These are phyloP conservation scores for Candida vaughaniae DNA, from an alignment of 805 yeast species.

Conservation along the genomic window DNA sequence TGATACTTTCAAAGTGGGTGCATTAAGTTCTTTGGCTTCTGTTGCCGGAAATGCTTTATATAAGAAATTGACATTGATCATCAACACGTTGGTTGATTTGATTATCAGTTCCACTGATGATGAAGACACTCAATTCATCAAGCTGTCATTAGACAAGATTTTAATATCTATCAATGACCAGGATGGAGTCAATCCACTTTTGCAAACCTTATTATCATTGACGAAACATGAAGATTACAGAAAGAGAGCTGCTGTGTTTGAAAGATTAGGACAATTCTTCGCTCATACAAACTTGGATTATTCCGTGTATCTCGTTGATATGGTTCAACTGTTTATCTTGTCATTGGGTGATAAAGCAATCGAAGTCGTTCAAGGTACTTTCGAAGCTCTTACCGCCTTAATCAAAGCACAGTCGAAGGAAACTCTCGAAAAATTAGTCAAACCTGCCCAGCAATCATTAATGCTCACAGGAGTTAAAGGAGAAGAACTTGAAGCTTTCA, in stretches of 20 bases:
- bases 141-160: slow-evolving; percentile 63
- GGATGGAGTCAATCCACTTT: slow-evolving; percentile 79
- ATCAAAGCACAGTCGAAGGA: slow-evolving; percentile 75
- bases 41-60: slow-evolving; percentile 86
- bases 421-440: slow-evolving; percentile 70
- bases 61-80: slow-evolving; percentile 68
- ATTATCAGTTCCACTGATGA: slow-evolving; percentile 40
- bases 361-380: slow-evolving; percentile 62
- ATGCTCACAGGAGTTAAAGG: slow-evolving; percentile 60
- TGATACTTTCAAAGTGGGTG: slow-evolving; percentile 80
- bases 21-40: slow-evolving; percentile 80
- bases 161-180: slow-evolving; percentile 70
- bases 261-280: slow-evolving; percentile 73
- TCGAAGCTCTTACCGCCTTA: slow-evolving; percentile 62
- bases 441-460: slow-evolving; percentile 77
- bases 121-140: slow-evolving; percentile 41
- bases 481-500: slow-evolving; percentile 70
- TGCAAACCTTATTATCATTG: slow-evolving; percentile 75
- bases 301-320: slow-evolving; percentile 68
- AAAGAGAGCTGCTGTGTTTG: slow-evolving; percentile 62
- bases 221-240: slow-evolving; percentile 72
- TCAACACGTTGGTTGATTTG: slow-evolving; percentile 70
- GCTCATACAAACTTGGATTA: slow-evolving; percentile 64
- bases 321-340: slow-evolving; percentile 67
- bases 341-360: slow-evolving; percentile 70